Base-by-base conservation (phyloP, 768 basidiomycete genomes). In the Leccinum boreale region DNA sequence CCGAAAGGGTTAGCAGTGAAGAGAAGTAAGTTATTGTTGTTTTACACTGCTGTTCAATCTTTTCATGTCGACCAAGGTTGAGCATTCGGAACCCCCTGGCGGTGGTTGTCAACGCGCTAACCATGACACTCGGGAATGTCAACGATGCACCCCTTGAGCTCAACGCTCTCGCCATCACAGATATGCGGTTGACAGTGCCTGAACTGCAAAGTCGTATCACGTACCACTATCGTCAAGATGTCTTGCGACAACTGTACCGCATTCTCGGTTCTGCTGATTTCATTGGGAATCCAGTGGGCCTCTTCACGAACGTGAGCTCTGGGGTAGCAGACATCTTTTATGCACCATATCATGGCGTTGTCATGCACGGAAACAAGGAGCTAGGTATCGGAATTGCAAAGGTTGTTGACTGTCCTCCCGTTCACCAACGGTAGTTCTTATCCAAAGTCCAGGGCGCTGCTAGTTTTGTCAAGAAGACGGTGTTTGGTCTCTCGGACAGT, bases 321-420 rank as follows among this genome's bases (percentile, higher is more conserved):
- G 97, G 97, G 11, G 92, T 98, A 5, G 91, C 91, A 53, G 97
- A 99, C 71, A 95, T 98, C 63, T 98, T 99, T 79, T 97, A 98
- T 63, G 96, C 98, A 72, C 97, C 97, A 2, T 97, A 95, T 79
- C 89, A 94, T 57, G 95, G 95, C 33, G 90, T 95, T 29, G 90
- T 99, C 56, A 90, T 96, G 84, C 94, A 94, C 66, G 96, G 96
- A 3, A 96, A 95, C 73, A 89, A 86, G 67, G 96, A 98, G 57
- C 74, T 98, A 26, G 97, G 95, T 3, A 87, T 94, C 58, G 93
- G 95, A 21, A 92, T 98, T 57, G 95, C 95, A 7, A 94, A 97
- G 80, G 93, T 92, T 62, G 60, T 57, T 33, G 33, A 49, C 45
- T 3, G 8, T 48, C 44, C 15, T 26, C 39, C 19, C 23, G 15